Conservation (phyloP, 179 eudicot genomes). For the Patellifolia procumbens region DNA sequence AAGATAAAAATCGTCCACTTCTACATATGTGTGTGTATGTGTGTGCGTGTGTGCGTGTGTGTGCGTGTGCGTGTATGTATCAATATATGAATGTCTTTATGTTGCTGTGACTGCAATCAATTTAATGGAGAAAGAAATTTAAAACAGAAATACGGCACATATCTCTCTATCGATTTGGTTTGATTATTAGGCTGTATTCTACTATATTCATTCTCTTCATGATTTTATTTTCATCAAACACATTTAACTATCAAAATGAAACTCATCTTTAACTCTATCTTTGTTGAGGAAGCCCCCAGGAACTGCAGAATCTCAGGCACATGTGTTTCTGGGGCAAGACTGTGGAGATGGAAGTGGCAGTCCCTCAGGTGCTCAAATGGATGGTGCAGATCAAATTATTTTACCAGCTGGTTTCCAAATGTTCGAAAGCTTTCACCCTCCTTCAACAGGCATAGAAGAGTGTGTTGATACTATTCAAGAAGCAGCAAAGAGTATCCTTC, state of each 20-base stretch:
- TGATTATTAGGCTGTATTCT: neutral
- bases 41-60: too few relatives aligned
- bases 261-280: conserved; percentile 29
- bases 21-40: too few relatives aligned
- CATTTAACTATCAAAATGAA: neutral
- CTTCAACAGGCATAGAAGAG: conserved; percentile 60
- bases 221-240: neutral
- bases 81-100: too few relatives aligned
- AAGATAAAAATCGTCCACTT: too few relatives aligned
- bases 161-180: neutral
- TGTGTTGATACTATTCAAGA: conserved; percentile 63
- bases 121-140: too few relatives aligned
- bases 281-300: conserved; percentile 92
- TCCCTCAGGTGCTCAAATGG: conserved; percentile 66
- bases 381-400: conserved; percentile 76
- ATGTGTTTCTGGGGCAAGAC: conserved; percentile 60
- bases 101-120: neutral
- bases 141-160: neutral
- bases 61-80: too few relatives aligned
- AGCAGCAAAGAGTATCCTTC: conserved; percentile 41
- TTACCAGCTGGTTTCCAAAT: conserved; percentile 60
- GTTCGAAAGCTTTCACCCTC: conserved; percentile 67
- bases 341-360: conserved; percentile 70
- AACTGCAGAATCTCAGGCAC: conserved; percentile 81
- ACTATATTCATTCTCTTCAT: neutral